Percentiles rank a stretch among this genome's conserved stretches.
These are phyloP conservation scores for Blumeriella jaapii DNA, from an alignment of 2,329 filamentous ascomycete genomes.

Conservation along the genomic window DNA sequence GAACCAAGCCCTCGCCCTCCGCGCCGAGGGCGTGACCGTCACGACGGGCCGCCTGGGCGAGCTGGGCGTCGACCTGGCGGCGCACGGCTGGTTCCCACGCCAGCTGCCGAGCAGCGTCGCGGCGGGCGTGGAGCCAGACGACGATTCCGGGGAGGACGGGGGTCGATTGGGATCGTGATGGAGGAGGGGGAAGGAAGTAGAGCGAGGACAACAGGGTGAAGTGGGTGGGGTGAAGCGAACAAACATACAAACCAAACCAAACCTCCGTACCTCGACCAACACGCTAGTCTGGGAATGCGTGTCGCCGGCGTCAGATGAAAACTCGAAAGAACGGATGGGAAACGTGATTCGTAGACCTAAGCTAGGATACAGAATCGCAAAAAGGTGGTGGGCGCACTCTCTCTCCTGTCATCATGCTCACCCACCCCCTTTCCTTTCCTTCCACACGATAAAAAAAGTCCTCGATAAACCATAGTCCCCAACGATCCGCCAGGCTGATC, in stretches of 20 bases:
- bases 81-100: constrained; percentile 33
- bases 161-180: neutral
- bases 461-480: constrained; percentile 13
- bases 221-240: no score
- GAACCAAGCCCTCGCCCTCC: constrained; percentile 27
- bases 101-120: constrained; percentile 23
- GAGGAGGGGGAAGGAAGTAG: no score
- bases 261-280: no score
- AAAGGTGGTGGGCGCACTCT: constrained; percentile 2
- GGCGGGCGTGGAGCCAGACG: constrained; percentile 15
- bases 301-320: no score
- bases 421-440: constrained; percentile 5
- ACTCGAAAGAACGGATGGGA: no score
- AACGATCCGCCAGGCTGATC: constrained; percentile 21
- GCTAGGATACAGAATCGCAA: constrained; percentile 22
- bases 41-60: constrained; percentile 26
- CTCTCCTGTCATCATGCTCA: constrained; percentile 6
- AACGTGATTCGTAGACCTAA: constrained; percentile 19
- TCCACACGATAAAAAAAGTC: constrained; percentile 11
- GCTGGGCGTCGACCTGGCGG: constrained; percentile 26
- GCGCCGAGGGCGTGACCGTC: constrained; percentile 29
- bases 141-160: constrained; percentile 13
- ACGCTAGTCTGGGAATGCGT: no score
- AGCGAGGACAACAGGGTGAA: no score
- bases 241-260: no score